Percentiles rank a stretch among this genome's conserved stretches.
Conservation (phyloP, 208 protist species). For the Phytomonas francai region DNA sequence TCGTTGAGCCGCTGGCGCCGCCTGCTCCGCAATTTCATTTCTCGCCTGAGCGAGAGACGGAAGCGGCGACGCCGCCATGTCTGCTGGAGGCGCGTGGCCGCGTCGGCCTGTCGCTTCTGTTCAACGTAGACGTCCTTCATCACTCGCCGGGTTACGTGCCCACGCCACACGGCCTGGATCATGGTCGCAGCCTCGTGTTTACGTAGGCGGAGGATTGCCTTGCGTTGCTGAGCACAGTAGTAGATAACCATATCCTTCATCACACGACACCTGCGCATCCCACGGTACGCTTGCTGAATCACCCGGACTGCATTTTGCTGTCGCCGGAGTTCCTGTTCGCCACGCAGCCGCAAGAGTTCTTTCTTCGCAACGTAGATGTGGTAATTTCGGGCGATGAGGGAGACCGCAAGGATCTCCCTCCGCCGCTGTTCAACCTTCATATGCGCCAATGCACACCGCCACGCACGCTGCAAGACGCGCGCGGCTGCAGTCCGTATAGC, state of each 20-base stretch:
- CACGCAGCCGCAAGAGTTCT: constrained; percentile 42
- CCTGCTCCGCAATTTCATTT: constrained; percentile 23
- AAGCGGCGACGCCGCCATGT: constrained; percentile 34
- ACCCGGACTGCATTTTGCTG: constrained; percentile 31
- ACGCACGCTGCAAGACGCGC: constrained; percentile 70
- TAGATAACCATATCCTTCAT: constrained; percentile 46
- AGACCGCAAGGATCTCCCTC: constrained; percentile 33
- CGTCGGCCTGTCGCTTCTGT: constrained; percentile 13
- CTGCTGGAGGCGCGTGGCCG: constrained; percentile 50
- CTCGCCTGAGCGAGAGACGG: constrained; percentile 24
- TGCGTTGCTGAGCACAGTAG: constrained; percentile 40
- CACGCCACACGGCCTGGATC: constrained; percentile 83
- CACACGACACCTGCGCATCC: constrained; percentile 24
- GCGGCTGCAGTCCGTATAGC: constrained; percentile 30
- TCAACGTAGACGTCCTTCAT: constrained; percentile 22
- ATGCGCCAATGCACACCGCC: constrained; percentile 60
- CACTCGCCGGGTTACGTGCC: constrained; percentile 49
- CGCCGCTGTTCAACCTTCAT: constrained; percentile 43
- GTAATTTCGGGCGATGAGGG: constrained; percentile 41
- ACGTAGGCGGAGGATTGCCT: constrained; percentile 49
- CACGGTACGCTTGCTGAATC: constrained; percentile 51
- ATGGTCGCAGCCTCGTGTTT: constrained; percentile 49
- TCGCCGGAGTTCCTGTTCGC: constrained; percentile 13
- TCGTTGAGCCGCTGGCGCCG: constrained; percentile 17
- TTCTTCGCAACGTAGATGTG: constrained; percentile 38